phyloP scores from a whole-genome alignment of 148 eudicot genomes.

The Persicaria tinctoria region DNA sequence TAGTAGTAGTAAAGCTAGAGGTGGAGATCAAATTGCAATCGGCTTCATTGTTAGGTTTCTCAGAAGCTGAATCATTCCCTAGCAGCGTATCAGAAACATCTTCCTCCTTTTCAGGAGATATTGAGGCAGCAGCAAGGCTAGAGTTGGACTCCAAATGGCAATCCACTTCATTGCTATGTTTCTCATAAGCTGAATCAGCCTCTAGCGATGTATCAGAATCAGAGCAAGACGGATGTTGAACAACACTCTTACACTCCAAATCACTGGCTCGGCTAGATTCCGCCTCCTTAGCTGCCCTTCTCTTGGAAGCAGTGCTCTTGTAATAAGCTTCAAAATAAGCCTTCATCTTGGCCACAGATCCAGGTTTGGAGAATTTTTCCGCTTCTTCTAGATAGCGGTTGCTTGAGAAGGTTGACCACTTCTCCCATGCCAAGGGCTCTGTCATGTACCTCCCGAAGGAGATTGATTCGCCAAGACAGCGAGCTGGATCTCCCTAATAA shows the following conservation, averaged over 20 bases:
- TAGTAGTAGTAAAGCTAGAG: neutral
- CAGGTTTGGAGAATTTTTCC: slow-evolving; percentile 65
- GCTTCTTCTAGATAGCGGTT: slow-evolving; percentile 85
- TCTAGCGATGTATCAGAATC: neutral
- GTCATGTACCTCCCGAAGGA: slow-evolving; percentile 78
- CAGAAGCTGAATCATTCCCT: neutral
- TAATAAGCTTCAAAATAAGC: slow-evolving; percentile 84
- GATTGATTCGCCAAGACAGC: slow-evolving; percentile 60
- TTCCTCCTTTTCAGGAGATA: neutral
- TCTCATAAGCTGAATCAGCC: neutral
- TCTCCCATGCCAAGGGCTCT: slow-evolving; percentile 74
- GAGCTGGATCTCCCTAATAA: slow-evolving; percentile 48
- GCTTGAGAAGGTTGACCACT: slow-evolving; percentile 59
- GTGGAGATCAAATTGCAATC: neutral
- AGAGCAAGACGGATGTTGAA: neutral
- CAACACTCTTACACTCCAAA: neutral
- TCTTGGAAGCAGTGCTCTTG: slow-evolving; percentile 33
- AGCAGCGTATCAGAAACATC: neutral
- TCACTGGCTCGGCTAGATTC: neutral
- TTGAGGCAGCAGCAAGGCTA: neutral
- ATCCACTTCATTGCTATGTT: neutral
- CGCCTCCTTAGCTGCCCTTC: slow-evolving; percentile 21
- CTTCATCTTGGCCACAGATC: slow-evolving; percentile 83
- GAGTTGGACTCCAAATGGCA: neutral
- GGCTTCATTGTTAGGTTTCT: neutral